These are phyloP conservation scores for Goffeauzyma gilvescens DNA, from an alignment of 768 basidiomycete species.

Conservation along the genomic window DNA sequence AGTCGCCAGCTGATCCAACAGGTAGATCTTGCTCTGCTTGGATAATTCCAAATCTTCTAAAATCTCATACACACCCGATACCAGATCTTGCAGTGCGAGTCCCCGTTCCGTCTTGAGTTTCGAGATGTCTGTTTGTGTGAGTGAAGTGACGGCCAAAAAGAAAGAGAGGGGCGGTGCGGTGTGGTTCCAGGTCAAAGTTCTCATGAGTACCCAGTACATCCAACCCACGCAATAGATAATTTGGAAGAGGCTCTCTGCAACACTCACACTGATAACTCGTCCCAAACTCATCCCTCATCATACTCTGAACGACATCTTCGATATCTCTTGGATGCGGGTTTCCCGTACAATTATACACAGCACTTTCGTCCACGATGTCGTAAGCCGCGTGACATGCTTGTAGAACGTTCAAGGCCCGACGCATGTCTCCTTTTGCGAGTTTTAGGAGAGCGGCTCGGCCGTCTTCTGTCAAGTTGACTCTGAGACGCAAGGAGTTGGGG, in stretches of 20 bases:
- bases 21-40: constrained; percentile 65
- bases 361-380: constrained; percentile 64
- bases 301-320: constrained; percentile 75
- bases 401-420: constrained; percentile 80
- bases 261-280: constrained; percentile 47
- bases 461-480: constrained; percentile 67
- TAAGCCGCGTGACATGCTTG: constrained; percentile 98
- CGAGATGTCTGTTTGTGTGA: constrained; percentile 53
- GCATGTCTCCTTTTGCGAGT: constrained; percentile 91
- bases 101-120: constrained; percentile 78
- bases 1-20: constrained; percentile 84
- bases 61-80: constrained; percentile 79
- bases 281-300: constrained; percentile 91
- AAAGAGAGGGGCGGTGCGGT: not conserved
- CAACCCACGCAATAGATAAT: too few species aligned
- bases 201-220: too few species aligned
- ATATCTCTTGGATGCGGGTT: constrained; percentile 91
- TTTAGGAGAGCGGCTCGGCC: constrained; percentile 78
- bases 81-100: constrained; percentile 80
- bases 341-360: constrained; percentile 92
- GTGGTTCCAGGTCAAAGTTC: too few species aligned
- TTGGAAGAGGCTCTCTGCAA: too few species aligned
- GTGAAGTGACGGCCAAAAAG: not conserved
- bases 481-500: too few species aligned
- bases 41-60: constrained; percentile 70